Percentiles rank a stretch among this genome's conserved stretches.
Evolutionary conservation across 768 basidiomycete species (phyloP).

Genomic region (Russula lepida): DNA sequence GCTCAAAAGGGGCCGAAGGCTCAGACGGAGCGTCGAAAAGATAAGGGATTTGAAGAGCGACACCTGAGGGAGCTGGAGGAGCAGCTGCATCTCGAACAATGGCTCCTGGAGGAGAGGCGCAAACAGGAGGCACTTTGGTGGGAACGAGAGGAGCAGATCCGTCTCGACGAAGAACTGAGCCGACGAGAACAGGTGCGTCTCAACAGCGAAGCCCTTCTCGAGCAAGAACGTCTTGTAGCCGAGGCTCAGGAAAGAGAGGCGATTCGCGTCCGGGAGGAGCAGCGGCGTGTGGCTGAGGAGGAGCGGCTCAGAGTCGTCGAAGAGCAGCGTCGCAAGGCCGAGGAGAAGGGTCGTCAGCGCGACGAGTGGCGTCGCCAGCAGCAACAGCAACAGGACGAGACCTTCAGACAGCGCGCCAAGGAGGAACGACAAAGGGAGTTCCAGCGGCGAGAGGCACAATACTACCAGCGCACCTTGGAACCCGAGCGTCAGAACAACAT

Average conservation of each 20-base stretch:
- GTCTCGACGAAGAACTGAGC: constrained; percentile 14
- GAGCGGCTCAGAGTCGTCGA: constrained; percentile 27
- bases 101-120: constrained; percentile 29
- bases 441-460: constrained; percentile 17
- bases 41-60: constrained; percentile 19
- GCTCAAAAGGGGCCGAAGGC: constrained; percentile 10
- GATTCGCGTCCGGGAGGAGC: too few relatives aligned
- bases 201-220: constrained; percentile 7
- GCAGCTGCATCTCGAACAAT: constrained; percentile 18
- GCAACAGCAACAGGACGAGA: not conserved
- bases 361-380: constrained; percentile 23
- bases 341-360: too few relatives aligned
- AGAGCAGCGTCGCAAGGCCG: constrained; percentile 28
- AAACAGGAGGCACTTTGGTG: constrained; percentile 5
- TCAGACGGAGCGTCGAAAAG: constrained; percentile 17
- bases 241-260: constrained; percentile 11
- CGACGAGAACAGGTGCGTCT: too few relatives aligned
- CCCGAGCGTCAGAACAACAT: constrained; percentile 26
- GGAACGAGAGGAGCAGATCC: constrained; percentile 17
- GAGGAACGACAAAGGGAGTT: constrained; percentile 25
- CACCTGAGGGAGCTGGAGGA: constrained; percentile 10
- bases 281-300: constrained; percentile 17
- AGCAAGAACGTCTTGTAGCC: not conserved
- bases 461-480: constrained; percentile 15
- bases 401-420: constrained; percentile 27